phyloP scores from a whole-genome alignment of 495 filamentous ascomycete genomes.

The Lichenothelia convexa region DNA sequence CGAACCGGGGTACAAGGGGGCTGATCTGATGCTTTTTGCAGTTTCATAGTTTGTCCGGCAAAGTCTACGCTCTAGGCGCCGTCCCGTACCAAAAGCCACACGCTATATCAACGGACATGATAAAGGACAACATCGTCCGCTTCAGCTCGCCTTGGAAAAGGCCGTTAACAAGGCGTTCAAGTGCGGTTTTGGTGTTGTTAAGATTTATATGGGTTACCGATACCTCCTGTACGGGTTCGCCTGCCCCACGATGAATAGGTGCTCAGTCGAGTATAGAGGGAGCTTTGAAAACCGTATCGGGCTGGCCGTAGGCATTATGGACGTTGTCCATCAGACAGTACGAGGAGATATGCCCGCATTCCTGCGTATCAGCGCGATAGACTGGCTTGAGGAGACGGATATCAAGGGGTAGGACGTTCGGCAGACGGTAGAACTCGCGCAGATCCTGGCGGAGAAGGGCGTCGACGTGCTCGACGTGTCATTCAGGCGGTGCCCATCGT shows the following conservation, averaged over 20 bases:
- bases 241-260: slow-evolving; percentile 21
- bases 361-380: slow-evolving; percentile 20
- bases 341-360: slow-evolving; percentile 19
- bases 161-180: slow-evolving; percentile 35
- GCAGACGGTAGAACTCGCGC: slow-evolving; percentile 36
- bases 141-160: slow-evolving; percentile 38
- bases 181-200: slow-evolving; percentile 38
- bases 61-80: slow-evolving; percentile 41
- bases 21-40: slow-evolving; percentile 2
- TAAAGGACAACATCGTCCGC: slow-evolving; percentile 33
- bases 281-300: slow-evolving; percentile 24
- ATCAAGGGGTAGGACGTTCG: slow-evolving; percentile 36
- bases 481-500: slow-evolving; percentile 37
- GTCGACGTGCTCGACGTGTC: slow-evolving; percentile 50
- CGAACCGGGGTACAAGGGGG: too few relatives aligned
- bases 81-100: slow-evolving; percentile 34
- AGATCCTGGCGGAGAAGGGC: slow-evolving; percentile 31
- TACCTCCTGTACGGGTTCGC: slow-evolving; percentile 23
- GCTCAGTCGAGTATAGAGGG: slow-evolving; percentile 27
- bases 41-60: slow-evolving; percentile 47
- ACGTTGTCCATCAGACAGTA: slow-evolving; percentile 10
- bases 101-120: slow-evolving; percentile 36
- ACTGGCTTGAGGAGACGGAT: slow-evolving; percentile 27
- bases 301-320: slow-evolving; percentile 19
- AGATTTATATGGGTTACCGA: slow-evolving; percentile 36